These are phyloP conservation scores for Candida xyloterini DNA, from an alignment of 805 yeast species.

Conservation along the genomic window DNA sequence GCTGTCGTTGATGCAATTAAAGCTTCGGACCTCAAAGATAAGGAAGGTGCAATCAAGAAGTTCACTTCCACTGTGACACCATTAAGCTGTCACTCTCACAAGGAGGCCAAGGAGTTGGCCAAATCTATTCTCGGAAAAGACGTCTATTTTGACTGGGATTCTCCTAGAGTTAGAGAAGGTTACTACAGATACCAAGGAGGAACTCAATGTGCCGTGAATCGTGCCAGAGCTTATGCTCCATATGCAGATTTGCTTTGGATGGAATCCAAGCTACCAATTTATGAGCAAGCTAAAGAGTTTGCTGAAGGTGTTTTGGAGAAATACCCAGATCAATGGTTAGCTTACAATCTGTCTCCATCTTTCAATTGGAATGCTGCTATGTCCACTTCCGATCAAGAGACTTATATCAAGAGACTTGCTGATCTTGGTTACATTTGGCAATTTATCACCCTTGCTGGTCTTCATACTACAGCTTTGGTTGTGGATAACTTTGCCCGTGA, in stretches of 20 bases:
- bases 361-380: constrained; percentile 98
- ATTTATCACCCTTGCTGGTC: constrained; percentile 94
- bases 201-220: constrained; percentile 94
- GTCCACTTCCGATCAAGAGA: constrained; percentile 81
- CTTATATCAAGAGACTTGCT: constrained; percentile 83
- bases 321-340: constrained; percentile 91
- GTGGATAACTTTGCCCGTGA: constrained; percentile 79
- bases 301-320: constrained; percentile 83
- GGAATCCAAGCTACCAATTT: constrained; percentile 96
- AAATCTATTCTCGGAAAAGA: constrained; percentile 75
- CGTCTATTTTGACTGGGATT: constrained; percentile 90
- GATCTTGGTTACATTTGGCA: constrained; percentile 95
- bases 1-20: constrained; percentile 85
- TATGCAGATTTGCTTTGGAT: constrained; percentile 96
- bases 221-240: constrained; percentile 94
- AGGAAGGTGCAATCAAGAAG: constrained; percentile 57
- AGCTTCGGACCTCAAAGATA: constrained; percentile 52
- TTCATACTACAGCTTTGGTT: constrained; percentile 93
- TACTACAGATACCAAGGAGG: constrained; percentile 96
- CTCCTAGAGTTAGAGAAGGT: constrained; percentile 93
- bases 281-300: constrained; percentile 88
- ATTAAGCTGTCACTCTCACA: constrained; percentile 67
- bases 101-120: constrained; percentile 77
- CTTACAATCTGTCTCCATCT: constrained; percentile 94
- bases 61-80: constrained; percentile 73